Base-by-base conservation (phyloP, 176 grass and related monocot genomes). In the Panicum miliaceum region DNA sequence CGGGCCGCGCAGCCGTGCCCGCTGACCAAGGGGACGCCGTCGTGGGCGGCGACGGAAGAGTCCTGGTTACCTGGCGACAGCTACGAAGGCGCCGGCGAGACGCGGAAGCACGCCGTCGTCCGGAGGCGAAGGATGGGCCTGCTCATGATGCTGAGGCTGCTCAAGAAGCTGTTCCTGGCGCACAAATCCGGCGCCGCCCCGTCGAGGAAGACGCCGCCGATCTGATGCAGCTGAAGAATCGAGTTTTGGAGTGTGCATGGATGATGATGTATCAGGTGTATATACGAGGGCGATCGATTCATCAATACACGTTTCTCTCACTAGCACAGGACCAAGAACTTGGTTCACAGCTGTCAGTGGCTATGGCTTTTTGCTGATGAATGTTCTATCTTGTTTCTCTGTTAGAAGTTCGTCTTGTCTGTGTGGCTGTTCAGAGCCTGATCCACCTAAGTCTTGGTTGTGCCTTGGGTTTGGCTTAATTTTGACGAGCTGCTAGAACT, bases 131-230 rank as follows among this genome's bases (percentile, higher is more conserved):
- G 82, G 81, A 72, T 84, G 65, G 87, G 86, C 81, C 73, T 97
- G 66, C 47, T 97, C 40, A 71, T 84, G 86, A 89, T 94, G 84
- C 89, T 97, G 35, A 88, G 94, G 84, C 82, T 97, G 61, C 73
- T 97, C 59, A 97, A 92, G 88, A 97, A 93, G 79, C 91, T 97
- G 64, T 87, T 97, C 83, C 66, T 91, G 53, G 52, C 76, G 51
- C 70, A 72, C 14, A 92, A 86, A 41, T 83, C 73, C 53, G 64
- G 63, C 40, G 63, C 64, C 56, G 47, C 74, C 20, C 14, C 71
- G 26, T 76, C 86, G 8, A 83, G 40, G 26, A 94, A 74, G 84
- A 53, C 64, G 14, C 66, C 77, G 13, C 68, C 88, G 37, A 75
- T 80, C 61, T 90, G 84, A 90, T 47, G 34, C 36, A 68, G n/a